phyloP scores from a whole-genome alignment of 192 early-diverging fungal species.

The Helicostylum pulchrum region DNA sequence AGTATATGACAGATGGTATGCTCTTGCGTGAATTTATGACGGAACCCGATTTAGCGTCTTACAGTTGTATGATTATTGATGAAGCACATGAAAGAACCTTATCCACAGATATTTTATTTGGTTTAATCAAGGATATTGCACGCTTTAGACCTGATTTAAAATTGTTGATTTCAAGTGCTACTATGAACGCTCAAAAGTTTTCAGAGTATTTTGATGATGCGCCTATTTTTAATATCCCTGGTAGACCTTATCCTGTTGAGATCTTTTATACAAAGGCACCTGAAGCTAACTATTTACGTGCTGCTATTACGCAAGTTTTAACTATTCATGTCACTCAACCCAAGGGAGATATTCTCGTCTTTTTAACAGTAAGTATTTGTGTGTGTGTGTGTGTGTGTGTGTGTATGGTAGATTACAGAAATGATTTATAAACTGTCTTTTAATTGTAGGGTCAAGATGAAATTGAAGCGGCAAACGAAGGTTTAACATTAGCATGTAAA shows the following conservation, averaged over 20 bases:
- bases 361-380: conserved; percentile 69
- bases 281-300: conserved; percentile 94
- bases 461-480: conserved; percentile 90
- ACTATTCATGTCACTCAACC: conserved; percentile 91
- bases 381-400: neutral
- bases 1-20: conserved; percentile 99
- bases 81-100: conserved; percentile 98
- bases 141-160: conserved; percentile 92
- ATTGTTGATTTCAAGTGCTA: conserved; percentile 94
- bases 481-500: conserved; percentile 67
- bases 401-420: neutral
- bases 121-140: conserved; percentile 93
- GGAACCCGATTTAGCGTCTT: conserved; percentile 87
- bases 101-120: conserved; percentile 96
- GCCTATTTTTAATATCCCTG: conserved; percentile 93
- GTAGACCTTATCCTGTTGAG: conserved; percentile 90
- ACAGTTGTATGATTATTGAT: conserved; percentile 95
- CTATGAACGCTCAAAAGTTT: conserved; percentile 97
- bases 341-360: conserved; percentile 89
- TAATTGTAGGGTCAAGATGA: conserved; percentile 83
- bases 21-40: conserved; percentile 96
- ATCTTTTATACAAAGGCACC: conserved; percentile 94
- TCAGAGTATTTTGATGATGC: conserved; percentile 92
- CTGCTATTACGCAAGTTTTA: conserved; percentile 89
- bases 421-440: neutral